Base-by-base conservation (phyloP, 352 stramenopile genomes). In the Globisporangium parvum region DNA sequence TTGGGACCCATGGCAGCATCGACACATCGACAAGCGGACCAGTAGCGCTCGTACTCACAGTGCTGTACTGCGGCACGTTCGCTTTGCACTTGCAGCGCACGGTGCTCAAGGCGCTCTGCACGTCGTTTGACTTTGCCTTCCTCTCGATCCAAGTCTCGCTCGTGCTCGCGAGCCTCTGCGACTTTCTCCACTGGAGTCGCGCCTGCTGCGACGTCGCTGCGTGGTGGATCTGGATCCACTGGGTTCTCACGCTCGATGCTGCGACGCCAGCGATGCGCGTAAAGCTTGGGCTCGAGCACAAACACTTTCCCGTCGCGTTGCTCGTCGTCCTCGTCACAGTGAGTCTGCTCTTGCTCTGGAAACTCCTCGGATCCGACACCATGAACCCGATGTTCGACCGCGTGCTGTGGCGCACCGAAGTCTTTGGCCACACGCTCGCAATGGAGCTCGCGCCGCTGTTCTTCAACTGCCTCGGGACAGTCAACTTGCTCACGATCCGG, bases 71-170 rank as follows among this genome's bases (percentile, higher is more conserved):
- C 10, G n/a, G 48, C 2, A 45, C 17, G 42, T 44, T 55, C 21
- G 33, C 49, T 10, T 17, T 52, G 2, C 50, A 62, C 15, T 63
- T 31, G 21, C 55, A 67, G 40, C 60, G 55, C 23, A 50, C 47
- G 9, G 28, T 68, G 23, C n/a, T 68, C 20, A 31, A 20, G 18
- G 45, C 45, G n/a, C 28, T 68, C 12, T 53, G 24, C 10, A 42
- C n/a, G 15, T 70, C 62, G 18, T 77, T 77, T 47, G 57, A 77
- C 58, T 71, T 73, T 31, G 44, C 60, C 0, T 77, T 71, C 46
- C 31, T 73, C n/a, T 69, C 69, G 17, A 21, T 62, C 6, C 69
- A 77, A 39, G 10, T 71, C n/a, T 55, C 48, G 11, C 17, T 50
- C 8, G 39, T 64, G 11, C 47, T 60, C 35, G 15, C 60, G 10